Evolutionary conservation across 345 rosid genomes (phyloP).

Genomic region (Streptanthus diversifolius): DNA sequence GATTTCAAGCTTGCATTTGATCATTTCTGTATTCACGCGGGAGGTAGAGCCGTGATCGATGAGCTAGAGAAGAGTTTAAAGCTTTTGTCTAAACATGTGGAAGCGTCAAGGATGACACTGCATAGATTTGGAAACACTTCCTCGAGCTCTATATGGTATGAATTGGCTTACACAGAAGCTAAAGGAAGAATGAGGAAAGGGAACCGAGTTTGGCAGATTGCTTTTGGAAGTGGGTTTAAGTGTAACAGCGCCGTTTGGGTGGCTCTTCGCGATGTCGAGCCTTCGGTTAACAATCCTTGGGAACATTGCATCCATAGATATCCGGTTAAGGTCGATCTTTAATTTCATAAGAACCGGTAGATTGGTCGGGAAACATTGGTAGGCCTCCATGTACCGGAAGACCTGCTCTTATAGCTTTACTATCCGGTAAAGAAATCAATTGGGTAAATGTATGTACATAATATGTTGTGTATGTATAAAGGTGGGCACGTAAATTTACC

Average conservation of each 20-base stretch:
- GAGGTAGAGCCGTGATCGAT: conserved; percentile 85
- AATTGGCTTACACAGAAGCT: conserved; percentile 78
- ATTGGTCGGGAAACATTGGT: not conserved
- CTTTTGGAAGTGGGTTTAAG: conserved; percentile 88
- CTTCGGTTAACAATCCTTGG: conserved; percentile 64
- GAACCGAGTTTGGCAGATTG: conserved; percentile 82
- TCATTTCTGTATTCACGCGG: conserved; percentile 88
- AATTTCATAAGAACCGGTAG: not conserved
- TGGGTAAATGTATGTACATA: not conserved
- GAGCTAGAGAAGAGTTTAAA: conserved; percentile 84
- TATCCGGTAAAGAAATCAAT: not conserved
- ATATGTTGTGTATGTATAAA: not conserved
- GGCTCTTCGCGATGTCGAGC: conserved; percentile 51
- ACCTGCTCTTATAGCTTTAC: not conserved
- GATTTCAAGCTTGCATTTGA: conserved; percentile 90
- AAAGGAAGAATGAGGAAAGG: conserved; percentile 75
- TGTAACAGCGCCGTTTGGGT: conserved; percentile 88
- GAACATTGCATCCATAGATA: conserved; percentile 63
- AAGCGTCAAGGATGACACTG: conserved; percentile 83
- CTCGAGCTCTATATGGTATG: conserved; percentile 90
- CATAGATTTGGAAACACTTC: conserved; percentile 93
- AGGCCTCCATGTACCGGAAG: not conserved
- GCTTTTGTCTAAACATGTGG: conserved; percentile 64
- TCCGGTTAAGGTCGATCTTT: conserved; percentile 49
- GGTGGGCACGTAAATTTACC: not conserved